These are phyloP conservation scores for Mucor irregularis DNA, from an alignment of 371 early-diverging fungal genomes.

Conservation along the genomic window DNA sequence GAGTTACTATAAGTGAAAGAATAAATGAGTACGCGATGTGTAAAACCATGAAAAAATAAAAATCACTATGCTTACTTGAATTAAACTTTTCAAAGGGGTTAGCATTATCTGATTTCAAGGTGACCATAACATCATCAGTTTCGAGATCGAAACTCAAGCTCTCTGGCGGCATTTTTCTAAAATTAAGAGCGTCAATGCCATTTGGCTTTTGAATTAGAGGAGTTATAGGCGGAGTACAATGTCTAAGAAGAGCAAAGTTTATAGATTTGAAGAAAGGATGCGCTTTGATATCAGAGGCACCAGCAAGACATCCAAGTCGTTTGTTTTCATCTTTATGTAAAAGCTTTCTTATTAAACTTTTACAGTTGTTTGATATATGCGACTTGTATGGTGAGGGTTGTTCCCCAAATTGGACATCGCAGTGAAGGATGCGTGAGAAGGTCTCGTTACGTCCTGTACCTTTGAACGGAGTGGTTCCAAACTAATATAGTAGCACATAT, in stretches of 20 bases:
- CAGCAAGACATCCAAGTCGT: conserved; percentile 80
- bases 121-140: conserved; percentile 25
- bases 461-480: conserved; percentile 91
- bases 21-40: not conserved
- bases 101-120: conserved; percentile 15
- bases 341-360: conserved; percentile 74
- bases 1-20: conserved; percentile 47
- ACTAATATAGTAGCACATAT: conserved; percentile 33
- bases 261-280: conserved; percentile 90
- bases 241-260: conserved; percentile 88
- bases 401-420: conserved; percentile 74
- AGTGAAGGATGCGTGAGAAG: conserved; percentile 80
- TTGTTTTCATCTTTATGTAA: conserved; percentile 83
- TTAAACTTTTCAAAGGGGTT: conserved; percentile 35
- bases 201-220: conserved; percentile 61
- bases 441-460: conserved; percentile 83
- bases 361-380: conserved; percentile 51
- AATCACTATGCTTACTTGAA: conserved; percentile 33
- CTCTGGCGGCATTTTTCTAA: conserved; percentile 52
- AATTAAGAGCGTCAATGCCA: conserved; percentile 64
- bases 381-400: conserved; percentile 40
- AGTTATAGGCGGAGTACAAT: conserved; percentile 85
- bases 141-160: conserved; percentile 23
- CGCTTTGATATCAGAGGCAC: conserved; percentile 92
- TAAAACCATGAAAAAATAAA: not conserved